phyloP scores from a whole-genome alignment of 1,284 basidiomycete genomes.

The Apiotrichum brassicae region DNA sequence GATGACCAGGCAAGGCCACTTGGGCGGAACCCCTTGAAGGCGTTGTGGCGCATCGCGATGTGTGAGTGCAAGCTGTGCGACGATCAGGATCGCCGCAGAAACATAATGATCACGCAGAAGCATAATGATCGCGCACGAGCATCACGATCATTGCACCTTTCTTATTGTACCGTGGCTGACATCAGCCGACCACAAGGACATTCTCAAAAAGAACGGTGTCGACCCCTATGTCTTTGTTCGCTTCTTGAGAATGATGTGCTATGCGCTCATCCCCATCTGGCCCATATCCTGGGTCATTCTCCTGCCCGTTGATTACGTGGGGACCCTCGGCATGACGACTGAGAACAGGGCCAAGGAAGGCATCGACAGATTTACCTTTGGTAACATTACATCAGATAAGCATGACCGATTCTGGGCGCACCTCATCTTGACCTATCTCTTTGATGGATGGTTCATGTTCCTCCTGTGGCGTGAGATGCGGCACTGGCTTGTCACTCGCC shows the following conservation, averaged over 20 bases:
- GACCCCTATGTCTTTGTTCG: constrained; percentile 69
- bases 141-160: too few species aligned
- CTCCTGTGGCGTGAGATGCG: constrained; percentile 61
- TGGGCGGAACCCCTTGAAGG: constrained; percentile 25
- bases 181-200: constrained; percentile 49
- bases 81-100: too few species aligned
- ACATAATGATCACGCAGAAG: too few species aligned
- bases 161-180: too few species aligned
- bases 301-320: constrained; percentile 55
- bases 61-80: constrained; percentile 19
- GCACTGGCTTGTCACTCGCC: constrained; percentile 61
- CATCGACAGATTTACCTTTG: constrained; percentile 53
- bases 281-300: constrained; percentile 56
- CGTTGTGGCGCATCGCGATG: constrained; percentile 36
- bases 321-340: background rate
- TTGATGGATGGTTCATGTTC: constrained; percentile 59
- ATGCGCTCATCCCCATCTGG: constrained; percentile 62
- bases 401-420: constrained; percentile 48
- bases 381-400: constrained; percentile 43
- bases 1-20: constrained; percentile 33
- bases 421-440: constrained; percentile 47
- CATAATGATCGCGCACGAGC: too few species aligned
- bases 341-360: constrained; percentile 35
- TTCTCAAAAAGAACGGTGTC: constrained; percentile 45
- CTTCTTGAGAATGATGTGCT: constrained; percentile 60